Base-by-base conservation (phyloP, 306 rosid species). In the Casuarina equisetifolia region DNA sequence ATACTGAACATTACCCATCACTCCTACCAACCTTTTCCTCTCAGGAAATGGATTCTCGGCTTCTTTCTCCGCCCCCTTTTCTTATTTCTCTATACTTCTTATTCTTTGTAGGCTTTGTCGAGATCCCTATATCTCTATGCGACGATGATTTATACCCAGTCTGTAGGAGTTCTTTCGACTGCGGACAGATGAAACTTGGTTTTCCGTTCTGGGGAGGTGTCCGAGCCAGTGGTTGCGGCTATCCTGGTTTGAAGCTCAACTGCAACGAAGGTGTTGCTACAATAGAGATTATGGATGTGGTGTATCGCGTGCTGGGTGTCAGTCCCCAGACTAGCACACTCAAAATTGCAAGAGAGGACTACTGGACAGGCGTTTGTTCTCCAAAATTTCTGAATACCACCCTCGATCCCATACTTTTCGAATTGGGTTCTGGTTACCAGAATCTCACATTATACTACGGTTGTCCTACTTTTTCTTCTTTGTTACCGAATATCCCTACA, bases 201-300 rank as follows among this genome's bases (percentile, higher is more conserved):
- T 79, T 79, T 78, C 91, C 89, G 20, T 85, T 87, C 68, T 85
- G 87, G 91, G 90, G 91, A 72, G 38, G 0, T 0, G 12, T 4
- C 2, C 84, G 88, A 19, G 81, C 85, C 6, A 62, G 6, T 0
- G 44, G 0, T 43, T 92, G 97, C 73, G 96, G 93, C 62, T 9
- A 83, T 75, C 89, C 81, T 48, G 68, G 43, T 10, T 63, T 89
- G 39, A 17, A 59, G 7, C 82, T 89, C 44, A 8, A 1, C 3
- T 92, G 97, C 51, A 6, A 32, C 15, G 1, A 7, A 3, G 50
- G 11, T 40, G 66, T 3, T 9, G 11, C 81, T 45, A 61, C 70
- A 76, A 77, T 90, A 35, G 64, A 75, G 19, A 89, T 90, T 62
- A 54, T 36, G n/a, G 73, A 25, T 9, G 78, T 82, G 71, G 49